Evolutionary conservation across 2,329 filamentous ascomycete genomes (phyloP), one percentile per base, ranked within the genome.

Genomic region (Ophiostoma ulmi): DNA sequence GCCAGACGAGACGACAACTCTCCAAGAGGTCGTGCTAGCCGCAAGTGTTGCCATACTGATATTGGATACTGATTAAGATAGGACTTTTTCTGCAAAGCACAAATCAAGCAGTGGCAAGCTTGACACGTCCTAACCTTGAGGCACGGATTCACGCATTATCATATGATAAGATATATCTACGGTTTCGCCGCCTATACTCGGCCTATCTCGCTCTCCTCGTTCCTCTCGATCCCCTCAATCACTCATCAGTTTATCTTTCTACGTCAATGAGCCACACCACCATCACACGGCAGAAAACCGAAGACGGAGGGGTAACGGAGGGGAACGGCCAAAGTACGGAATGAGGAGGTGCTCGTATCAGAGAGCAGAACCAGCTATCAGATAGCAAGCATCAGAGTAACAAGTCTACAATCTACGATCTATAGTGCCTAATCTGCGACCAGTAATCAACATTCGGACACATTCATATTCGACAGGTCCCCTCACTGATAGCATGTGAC

Each of bases 131-230:
- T 48, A 48, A 7, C 17, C 44, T n/a, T 5, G 17, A 48, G 22
- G n/a, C 22, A 31, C 44, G 44, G 44, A 10, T 8, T 10, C n/a
- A 26, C 52, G 5, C 22, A 31, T 31, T 63, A 7, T 35, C 26
- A 35, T 35, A 31, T 35, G 26, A 63, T 63, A 63, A 35, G 5
- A 31, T 63, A 63, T 63, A 63, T 63, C 26, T 63, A 58, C 58
- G 7, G 4, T 20, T 35, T 31, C 2, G 11, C 3, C 58, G 58
- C 52, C 52, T 63, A 63, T 63, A 35, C 26, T 10, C 58, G 58
- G 58, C 58, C 14, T 63, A 63, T 63, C 58, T 63, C 26, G 13
- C 26, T 36, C 26, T 14, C 44, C 44, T 48, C 44, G 17, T n/a
- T 20, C 44, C 6, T 48, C 0, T 48, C 3, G 44, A n/a, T n/a